Percentiles rank a stretch among this genome's conserved stretches.
These are phyloP conservation scores for Pulveroboletus frians DNA, from an alignment of 768 basidiomycete species.

Conservation along the genomic window DNA sequence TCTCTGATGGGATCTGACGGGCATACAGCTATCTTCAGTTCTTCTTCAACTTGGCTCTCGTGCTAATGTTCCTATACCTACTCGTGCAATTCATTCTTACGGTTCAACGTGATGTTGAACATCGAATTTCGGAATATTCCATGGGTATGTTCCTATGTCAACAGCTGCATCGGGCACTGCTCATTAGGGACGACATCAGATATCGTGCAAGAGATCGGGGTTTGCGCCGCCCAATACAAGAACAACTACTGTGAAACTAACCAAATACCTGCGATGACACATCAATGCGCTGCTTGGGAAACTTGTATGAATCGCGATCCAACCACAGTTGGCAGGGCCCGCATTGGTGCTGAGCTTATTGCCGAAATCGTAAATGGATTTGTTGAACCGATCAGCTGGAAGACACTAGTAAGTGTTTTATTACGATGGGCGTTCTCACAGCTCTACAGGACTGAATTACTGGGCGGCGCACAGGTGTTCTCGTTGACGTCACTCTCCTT, in stretches of 20 bases:
- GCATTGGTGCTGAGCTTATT: constrained; percentile 89
- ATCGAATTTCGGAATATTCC: constrained; percentile 82
- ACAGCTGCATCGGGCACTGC: constrained; percentile 11
- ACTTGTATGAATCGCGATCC: constrained; percentile 95
- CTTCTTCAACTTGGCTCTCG: constrained; percentile 85
- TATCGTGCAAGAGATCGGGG: constrained; percentile 86
- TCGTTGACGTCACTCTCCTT: constrained; percentile 72
- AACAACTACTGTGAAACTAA: constrained; percentile 74
- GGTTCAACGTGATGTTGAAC: constrained; percentile 84
- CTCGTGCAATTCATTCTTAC: constrained; percentile 83
- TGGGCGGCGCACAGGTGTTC: constrained; percentile 47
- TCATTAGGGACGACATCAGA: constrained; percentile 42
- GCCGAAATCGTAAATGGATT: constrained; percentile 96
- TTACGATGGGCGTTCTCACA: constrained; percentile 9
- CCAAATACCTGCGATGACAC: constrained; percentile 82
- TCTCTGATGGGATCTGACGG: constrained; percentile 15
- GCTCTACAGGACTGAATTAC: constrained; percentile 17
- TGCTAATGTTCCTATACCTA: constrained; percentile 80
- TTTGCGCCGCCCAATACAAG: constrained; percentile 76
- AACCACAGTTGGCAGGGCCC: constrained; percentile 79
- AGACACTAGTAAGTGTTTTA: constrained; percentile 68
- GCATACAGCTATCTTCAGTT: constrained; percentile 80
- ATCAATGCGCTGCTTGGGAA: constrained; percentile 86
- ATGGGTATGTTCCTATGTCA: constrained; percentile 51
- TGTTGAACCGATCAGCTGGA: constrained; percentile 97